Conservation (phyloP, 2,329 filamentous ascomycete genomes). For the Colletotrichum siamense region DNA sequence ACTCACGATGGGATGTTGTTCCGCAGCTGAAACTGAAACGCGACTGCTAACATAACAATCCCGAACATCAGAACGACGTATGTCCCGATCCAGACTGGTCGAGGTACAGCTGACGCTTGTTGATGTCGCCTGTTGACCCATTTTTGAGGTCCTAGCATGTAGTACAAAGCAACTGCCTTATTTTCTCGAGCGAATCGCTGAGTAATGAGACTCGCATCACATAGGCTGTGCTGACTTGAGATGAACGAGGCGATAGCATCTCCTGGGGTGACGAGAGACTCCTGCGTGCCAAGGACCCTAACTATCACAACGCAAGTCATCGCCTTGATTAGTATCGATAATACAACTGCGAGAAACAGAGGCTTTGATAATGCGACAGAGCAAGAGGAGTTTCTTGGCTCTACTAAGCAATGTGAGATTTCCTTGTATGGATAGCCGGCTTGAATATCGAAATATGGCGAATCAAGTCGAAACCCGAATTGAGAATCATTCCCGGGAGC, state of each 20-base stretch:
- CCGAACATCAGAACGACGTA: background rate
- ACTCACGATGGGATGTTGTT: background rate
- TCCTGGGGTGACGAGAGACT: background rate
- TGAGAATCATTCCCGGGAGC: background rate
- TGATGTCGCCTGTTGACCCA: rapidly evolving
- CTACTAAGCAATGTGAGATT: background rate
- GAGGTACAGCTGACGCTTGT: background rate
- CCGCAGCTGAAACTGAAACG: background rate
- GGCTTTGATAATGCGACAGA: background rate
- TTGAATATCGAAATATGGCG: background rate
- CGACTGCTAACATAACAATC: rapidly evolving
- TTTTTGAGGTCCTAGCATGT: background rate
- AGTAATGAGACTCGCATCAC: too few species aligned
- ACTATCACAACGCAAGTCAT: background rate
- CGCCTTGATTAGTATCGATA: background rate
- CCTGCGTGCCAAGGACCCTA: background rate
- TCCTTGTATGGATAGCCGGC: background rate
- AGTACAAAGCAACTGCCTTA: too few species aligned
- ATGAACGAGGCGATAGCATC: background rate
- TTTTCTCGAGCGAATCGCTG: too few species aligned
- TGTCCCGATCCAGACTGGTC: background rate
- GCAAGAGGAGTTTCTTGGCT: background rate
- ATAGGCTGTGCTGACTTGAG: too few species aligned
- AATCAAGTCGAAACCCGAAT: background rate
- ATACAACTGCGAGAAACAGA: rapidly evolving